A percentile compares a stretch with the other conserved stretches of the same genome.
Evolutionary conservation across 1,284 basidiomycete species (phyloP).

Genomic region (Tranzscheliella williamsii): DNA sequence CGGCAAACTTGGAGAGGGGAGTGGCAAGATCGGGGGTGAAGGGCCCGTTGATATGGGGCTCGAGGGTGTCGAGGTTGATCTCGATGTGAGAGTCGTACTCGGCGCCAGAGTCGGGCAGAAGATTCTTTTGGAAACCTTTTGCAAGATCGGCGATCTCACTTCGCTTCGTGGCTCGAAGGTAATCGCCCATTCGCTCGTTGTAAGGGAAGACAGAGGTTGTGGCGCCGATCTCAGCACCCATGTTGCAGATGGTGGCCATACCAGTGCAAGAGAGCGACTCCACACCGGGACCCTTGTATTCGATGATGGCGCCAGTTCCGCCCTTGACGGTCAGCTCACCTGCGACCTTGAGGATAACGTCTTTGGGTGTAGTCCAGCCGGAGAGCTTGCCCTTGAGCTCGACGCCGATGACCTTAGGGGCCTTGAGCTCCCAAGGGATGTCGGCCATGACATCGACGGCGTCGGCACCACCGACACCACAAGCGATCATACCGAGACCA

Average conservation of each 20-base stretch:
- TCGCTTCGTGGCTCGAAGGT: constrained; percentile 91
- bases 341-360: constrained; percentile 60
- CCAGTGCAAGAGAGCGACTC: constrained; percentile 96
- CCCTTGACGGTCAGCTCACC: constrained; percentile 61
- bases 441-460: constrained; percentile 98
- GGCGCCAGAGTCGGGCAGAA: constrained; percentile 82
- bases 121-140: constrained; percentile 84
- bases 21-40: constrained; percentile 68
- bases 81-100: constrained; percentile 95
- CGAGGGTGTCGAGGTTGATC: constrained; percentile 93
- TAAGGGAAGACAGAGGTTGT: constrained; percentile 99
- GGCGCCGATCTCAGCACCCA: constrained; percentile 99
- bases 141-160: constrained; percentile 87
- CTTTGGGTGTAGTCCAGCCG: constrained; percentile 97
- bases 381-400: constrained; percentile 91
- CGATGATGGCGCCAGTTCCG: constrained; percentile 61
- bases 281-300: constrained; percentile 70
- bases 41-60: constrained; percentile 99
- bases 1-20: constrained; percentile 85
- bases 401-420: constrained; percentile 97
- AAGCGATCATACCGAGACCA: constrained; percentile 97
- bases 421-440: constrained; percentile 98
- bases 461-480: constrained; percentile 98
- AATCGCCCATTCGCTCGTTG: constrained; percentile 91
- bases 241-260: constrained; percentile 99